phyloP scores from a whole-genome alignment of 768 basidiomycete species.

The Tylopilus cervinicoccineus region DNA sequence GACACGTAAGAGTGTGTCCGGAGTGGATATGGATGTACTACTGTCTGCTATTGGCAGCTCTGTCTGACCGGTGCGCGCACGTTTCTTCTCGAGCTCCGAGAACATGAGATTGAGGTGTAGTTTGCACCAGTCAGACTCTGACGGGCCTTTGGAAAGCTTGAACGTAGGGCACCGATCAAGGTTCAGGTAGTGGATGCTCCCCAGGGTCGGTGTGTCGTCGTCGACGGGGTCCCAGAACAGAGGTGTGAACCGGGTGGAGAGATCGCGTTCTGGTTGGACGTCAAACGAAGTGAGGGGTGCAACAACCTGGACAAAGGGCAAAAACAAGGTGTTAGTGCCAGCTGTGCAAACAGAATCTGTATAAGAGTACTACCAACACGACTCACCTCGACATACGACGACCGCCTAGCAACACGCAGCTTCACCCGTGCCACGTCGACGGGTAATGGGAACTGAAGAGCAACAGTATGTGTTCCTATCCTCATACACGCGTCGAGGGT shows the following conservation, averaged over 20 bases:
- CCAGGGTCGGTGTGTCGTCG: constrained; percentile 17
- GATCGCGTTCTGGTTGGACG: constrained; percentile 15
- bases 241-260: constrained; percentile 27
- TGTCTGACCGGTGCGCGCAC: background rate
- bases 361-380: background rate
- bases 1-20: constrained; percentile 24
- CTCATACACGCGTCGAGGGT: constrained; percentile 2
- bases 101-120: constrained; percentile 27
- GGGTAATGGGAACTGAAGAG: constrained; percentile 43
- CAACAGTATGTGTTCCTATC: constrained; percentile 16
- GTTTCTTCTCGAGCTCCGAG: constrained; percentile 15
- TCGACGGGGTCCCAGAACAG: constrained; percentile 3
- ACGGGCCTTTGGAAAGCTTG: constrained; percentile 13
- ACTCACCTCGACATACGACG: constrained; percentile 42
- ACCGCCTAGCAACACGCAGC: constrained; percentile 50
- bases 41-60: background rate
- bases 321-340: background rate
- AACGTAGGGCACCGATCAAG: constrained; percentile 33
- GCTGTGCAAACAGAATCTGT: background rate
- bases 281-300: constrained; percentile 14
- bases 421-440: constrained; percentile 35
- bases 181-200: constrained; percentile 40
- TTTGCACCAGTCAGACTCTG: constrained; percentile 27
- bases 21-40: background rate
- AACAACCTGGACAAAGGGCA: constrained; percentile 13